Evolutionary conservation across 306 rosid species (phyloP), one percentile per base, ranked within the genome.

Genomic region (Vigna nakashimae): DNA sequence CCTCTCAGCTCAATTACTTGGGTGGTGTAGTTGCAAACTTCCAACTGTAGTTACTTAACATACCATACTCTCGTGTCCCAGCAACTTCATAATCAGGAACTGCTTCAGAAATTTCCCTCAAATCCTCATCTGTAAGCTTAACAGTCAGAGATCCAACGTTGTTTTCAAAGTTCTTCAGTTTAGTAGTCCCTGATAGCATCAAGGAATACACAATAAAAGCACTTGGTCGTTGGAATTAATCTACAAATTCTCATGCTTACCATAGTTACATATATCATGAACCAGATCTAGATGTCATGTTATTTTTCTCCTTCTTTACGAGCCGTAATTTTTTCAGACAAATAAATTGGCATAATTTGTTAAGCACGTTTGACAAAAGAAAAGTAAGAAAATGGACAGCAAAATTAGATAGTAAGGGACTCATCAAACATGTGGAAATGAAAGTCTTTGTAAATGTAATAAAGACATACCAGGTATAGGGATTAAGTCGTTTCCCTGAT

Each of bases 401-500:
- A 57, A 53, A 69, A 12, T 17, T 32, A 73, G 20, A 63, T 18
- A 26, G 8, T 40, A 51, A 40, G 13, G 22, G 60, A 43, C 46
- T 71, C 20, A 65, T 71, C 78, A 46, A 13, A 42, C 48, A 69
- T 58, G 15, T 50, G 62, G 53, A 68, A 40, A 30, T 26, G 22
- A 2, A 77, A 70, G 26, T 42, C 55, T 38, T 75, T 71, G 42
- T 17, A 56, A 38, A 40, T 34, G 18, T 59, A 38, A 48, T 6
- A 12, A 69, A 36, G 58, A 79, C 64, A 49, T 86, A 91, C 92
- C 97, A 17, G 97, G 97, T 59, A 91, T 88, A 38, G 94, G 91
- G 82, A 91, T 26, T 79, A 90, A 84, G 63, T 88, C 86, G 38
- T 82, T 84, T 69, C 88, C 91, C 80, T 87, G 97, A 76, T 87